These are phyloP conservation scores for Penicillium glabrum DNA, from an alignment of 2,329 filamentous ascomycete genomes.

Conservation along the genomic window DNA sequence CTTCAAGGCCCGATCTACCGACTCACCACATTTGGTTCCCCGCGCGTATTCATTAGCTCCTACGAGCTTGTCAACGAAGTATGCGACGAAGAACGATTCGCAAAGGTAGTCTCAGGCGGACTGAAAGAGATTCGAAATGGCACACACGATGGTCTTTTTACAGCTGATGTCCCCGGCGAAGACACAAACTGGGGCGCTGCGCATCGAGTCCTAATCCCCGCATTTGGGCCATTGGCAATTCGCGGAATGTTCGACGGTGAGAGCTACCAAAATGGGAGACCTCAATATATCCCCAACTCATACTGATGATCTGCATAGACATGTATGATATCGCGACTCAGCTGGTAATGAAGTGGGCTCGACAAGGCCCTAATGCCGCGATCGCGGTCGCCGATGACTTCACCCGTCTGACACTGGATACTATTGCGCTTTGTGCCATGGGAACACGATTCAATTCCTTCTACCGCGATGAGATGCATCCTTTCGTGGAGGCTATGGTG, in stretches of 20 bases:
- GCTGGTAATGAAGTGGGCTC: constrained; percentile 44
- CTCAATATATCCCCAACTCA: not conserved
- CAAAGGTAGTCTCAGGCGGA: constrained; percentile 55
- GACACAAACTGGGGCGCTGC: constrained; percentile 67
- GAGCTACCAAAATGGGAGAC: not conserved
- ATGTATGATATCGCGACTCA: constrained; percentile 44
- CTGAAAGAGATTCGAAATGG: constrained; percentile 60
- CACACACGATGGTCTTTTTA: constrained; percentile 67
- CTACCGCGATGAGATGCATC: constrained; percentile 67
- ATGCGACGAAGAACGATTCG: constrained; percentile 66
- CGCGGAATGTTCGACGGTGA: constrained; percentile 43
- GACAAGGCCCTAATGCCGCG: constrained; percentile 53
- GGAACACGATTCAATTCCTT: constrained; percentile 73
- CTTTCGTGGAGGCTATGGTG: constrained; percentile 68
- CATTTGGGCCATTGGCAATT: constrained; percentile 49
- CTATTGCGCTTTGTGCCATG: constrained; percentile 70
- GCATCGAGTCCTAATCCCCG: constrained; percentile 48
- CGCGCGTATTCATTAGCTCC: constrained; percentile 51
- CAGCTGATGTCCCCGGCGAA: constrained; percentile 48
- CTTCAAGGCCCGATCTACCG: constrained; percentile 59
- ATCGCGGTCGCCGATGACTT: constrained; percentile 68
- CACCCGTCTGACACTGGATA: constrained; percentile 71
- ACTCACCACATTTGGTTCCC: constrained; percentile 50
- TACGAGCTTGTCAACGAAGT: constrained; percentile 61
- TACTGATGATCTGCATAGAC: constrained; percentile 16